Evolutionary conservation across 768 basidiomycete genomes (phyloP), one percentile per base, ranked within the genome.

Genomic region (Boletus pseudopeckii): DNA sequence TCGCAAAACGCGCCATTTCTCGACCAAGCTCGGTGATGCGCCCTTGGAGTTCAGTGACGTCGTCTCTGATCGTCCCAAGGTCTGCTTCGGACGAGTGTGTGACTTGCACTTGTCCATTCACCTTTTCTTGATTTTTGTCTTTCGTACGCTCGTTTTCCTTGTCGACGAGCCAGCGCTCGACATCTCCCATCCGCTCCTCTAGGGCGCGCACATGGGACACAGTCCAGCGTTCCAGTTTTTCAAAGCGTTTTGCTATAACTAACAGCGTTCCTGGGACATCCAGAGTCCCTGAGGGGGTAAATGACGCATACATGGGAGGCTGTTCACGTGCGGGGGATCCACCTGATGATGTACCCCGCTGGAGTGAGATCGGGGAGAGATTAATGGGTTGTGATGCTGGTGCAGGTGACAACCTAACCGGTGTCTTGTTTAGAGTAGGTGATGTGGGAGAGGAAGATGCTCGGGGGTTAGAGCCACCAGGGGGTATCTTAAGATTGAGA

Each of bases 161-260:
- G 56, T 91, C 90, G 6, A 92, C 90, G 9, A 92, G 75, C 88
- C 89, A 93, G 42, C 84, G 78, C 65, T 93, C 91, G n/a, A 93
- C 91, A 52, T 93, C 91, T 55, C 85, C 83, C 90, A 93, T 93
- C 32, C 91, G 81, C 18, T 92, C 91, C 60, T 93, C 91, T n/a
- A 93, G 72, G 2, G 91, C 91, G 50, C 91, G 84, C 3, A 92
- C 90, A 60, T 93, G 91, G 7, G 88, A 84, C 3, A 93, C 89
- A 0, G 90, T 87, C 91, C 91, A 93, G 57, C 87, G 87, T 65
- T 93, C 91, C 13, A 93, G 78, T 66, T 93, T 93, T 69, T 93
- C 91, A 54, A 93, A 92, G 20, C 91, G 83, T 40, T 62, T 72
- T 13, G 89, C 88, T 40, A 93, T 82, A 11, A 80, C 79, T 22